Conservation (phyloP, 306 rosid species). For the Abrus pulchellus region DNA sequence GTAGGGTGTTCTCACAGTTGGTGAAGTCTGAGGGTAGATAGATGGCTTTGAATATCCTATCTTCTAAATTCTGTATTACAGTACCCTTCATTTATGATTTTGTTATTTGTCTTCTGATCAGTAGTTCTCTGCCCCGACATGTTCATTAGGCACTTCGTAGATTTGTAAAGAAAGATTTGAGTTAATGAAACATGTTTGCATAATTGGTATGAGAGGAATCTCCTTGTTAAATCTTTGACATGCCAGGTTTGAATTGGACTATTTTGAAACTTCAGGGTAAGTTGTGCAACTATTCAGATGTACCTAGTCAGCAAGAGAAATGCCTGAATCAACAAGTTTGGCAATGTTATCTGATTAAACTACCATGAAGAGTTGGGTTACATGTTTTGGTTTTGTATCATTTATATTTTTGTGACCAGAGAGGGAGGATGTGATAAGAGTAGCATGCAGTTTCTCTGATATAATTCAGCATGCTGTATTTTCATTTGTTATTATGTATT, state of each 20-base stretch:
- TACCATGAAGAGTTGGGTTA: constrained; percentile 36
- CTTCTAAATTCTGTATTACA: constrained; percentile 19
- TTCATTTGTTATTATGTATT: constrained; percentile 18
- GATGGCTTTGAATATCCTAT: constrained; percentile 47
- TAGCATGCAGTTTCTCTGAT: constrained; percentile 31
- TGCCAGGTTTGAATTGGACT: constrained; percentile 22
- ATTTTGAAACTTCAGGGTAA: constrained; percentile 8
- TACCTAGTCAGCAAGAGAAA: constrained; percentile 22
- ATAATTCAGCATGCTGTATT: neutral
- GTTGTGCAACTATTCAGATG: constrained; percentile 27
- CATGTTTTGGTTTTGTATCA: constrained; percentile 25
- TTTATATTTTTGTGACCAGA: neutral
- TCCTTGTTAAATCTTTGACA: constrained; percentile 23
- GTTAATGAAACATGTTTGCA: constrained; percentile 41
- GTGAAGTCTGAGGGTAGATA: constrained; percentile 90
- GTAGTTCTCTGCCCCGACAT: constrained; percentile 7
- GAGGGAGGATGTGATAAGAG: constrained; percentile 11
- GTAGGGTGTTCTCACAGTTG: constrained; percentile 88
- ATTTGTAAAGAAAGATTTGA: constrained; percentile 44
- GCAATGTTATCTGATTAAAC: constrained; percentile 39
- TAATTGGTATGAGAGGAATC: neutral
- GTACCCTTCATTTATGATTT: constrained; percentile 37
- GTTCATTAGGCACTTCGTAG: constrained; percentile 41
- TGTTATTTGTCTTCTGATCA: constrained; percentile 41
- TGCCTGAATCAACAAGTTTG: constrained; percentile 6